These are phyloP conservation scores for Lichenothelia convexa DNA, from an alignment of 495 filamentous ascomycete genomes.

Conservation along the genomic window DNA sequence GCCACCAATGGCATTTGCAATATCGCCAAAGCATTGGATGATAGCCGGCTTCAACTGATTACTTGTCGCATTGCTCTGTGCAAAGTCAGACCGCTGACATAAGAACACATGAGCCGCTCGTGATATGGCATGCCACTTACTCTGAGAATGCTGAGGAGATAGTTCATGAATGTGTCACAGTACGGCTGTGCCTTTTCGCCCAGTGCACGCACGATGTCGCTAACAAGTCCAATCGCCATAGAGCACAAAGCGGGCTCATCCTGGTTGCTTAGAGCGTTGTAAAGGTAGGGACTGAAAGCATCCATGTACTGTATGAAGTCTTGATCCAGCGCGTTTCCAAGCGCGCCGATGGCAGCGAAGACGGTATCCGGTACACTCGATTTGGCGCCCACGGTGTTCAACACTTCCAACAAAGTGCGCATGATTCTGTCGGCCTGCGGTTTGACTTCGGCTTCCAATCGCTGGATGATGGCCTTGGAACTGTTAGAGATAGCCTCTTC, in stretches of 20 bases:
- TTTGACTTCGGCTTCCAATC: constrained; percentile 76
- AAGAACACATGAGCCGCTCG: background rate
- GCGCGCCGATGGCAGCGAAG: constrained; percentile 72
- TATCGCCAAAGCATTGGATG: constrained; percentile 93
- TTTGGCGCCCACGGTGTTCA: constrained; percentile 60
- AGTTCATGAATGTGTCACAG: constrained; percentile 96
- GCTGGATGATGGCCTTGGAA: constrained; percentile 58
- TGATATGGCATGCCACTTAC: constrained; percentile 30
- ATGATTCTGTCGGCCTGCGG: constrained; percentile 90
- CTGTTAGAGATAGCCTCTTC: background rate
- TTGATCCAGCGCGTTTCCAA: constrained; percentile 75
- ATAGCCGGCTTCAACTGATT: constrained; percentile 98
- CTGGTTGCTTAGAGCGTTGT: constrained; percentile 82
- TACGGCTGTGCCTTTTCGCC: constrained; percentile 78
- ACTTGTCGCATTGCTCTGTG: constrained; percentile 48
- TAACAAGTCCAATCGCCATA: constrained; percentile 93
- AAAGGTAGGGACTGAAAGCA: constrained; percentile 72
- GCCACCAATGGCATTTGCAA: constrained; percentile 84
- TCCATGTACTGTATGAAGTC: constrained; percentile 97
- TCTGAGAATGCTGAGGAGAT: constrained; percentile 71
- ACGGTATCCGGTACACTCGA: constrained; percentile 87
- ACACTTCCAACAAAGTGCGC: constrained; percentile 63
- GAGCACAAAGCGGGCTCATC: constrained; percentile 86
- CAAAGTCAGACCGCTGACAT: constrained; percentile 19
- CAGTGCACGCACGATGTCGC: constrained; percentile 82